Evolutionary conservation across 495 filamentous ascomycete genomes (phyloP).

Genomic region (Hyaloscypha finlandica): DNA sequence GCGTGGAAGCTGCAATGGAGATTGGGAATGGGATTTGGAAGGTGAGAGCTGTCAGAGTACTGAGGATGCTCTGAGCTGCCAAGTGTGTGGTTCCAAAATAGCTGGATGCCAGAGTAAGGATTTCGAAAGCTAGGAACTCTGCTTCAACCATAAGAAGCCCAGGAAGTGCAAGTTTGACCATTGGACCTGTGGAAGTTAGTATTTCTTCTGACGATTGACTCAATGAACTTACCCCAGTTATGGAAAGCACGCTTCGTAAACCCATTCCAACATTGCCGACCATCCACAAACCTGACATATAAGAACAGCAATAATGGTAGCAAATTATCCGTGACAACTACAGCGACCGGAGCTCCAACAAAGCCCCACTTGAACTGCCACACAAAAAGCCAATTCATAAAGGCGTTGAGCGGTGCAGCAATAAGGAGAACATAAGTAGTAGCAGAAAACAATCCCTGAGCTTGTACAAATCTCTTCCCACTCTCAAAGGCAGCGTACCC

Average conservation of each 20-base stretch:
- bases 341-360: conserved; percentile 80
- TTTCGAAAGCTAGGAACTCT: conserved; percentile 84
- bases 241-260: conserved; percentile 66
- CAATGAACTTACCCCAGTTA: conserved; percentile 64
- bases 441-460: conserved; percentile 69
- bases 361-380: conserved; percentile 78
- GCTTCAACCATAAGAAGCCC: conserved; percentile 92
- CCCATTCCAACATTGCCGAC: conserved; percentile 85
- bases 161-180: conserved; percentile 81
- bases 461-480: conserved; percentile 71
- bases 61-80: conserved; percentile 61
- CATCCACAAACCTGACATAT: conserved; percentile 74
- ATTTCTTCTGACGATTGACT: conserved; percentile 11
- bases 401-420: conserved; percentile 64
- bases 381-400: conserved; percentile 70
- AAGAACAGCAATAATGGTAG: conserved; percentile 73
- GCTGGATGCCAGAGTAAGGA: conserved; percentile 70
- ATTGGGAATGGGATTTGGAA: conserved; percentile 66
- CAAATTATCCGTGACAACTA: conserved; percentile 79
- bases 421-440: conserved; percentile 67
- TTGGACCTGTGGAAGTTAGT: conserved; percentile 47
- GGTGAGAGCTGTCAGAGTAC: conserved; percentile 54
- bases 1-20: conserved; percentile 62
- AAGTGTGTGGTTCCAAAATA: conserved; percentile 70
- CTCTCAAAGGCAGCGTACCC: conserved; percentile 70